These are phyloP conservation scores for Raphanus sativus DNA, from an alignment of 345 rosid species.

Conservation along the genomic window DNA sequence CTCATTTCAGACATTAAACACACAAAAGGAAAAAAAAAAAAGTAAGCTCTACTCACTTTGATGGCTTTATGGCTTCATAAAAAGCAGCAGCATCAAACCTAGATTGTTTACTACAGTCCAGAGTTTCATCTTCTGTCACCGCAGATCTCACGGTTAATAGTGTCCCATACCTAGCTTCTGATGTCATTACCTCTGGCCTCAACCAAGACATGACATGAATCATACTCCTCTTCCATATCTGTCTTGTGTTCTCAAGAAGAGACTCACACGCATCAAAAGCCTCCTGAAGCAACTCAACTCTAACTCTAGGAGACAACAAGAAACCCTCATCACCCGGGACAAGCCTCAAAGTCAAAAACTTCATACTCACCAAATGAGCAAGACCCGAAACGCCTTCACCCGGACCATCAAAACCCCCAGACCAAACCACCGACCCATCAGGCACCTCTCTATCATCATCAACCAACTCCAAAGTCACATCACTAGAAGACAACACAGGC, in stretches of 20 bases:
- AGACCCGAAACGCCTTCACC: slow-evolving; percentile 82
- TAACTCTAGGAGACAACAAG: slow-evolving; percentile 56
- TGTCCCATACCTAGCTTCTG: slow-evolving; percentile 69
- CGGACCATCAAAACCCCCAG: slow-evolving; percentile 81
- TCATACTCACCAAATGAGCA: slow-evolving; percentile 68
- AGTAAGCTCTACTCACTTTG: slow-evolving; percentile 60
- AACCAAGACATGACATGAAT: slow-evolving; percentile 89
- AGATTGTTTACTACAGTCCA: slow-evolving; percentile 43
- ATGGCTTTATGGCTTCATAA: slow-evolving; percentile 95
- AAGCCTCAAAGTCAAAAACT: slow-evolving; percentile 70
- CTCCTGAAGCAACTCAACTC: slow-evolving; percentile 72
- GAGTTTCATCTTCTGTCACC: slow-evolving; percentile 34
- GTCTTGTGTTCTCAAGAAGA: slow-evolving; percentile 64
- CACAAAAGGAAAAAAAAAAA: not conserved
- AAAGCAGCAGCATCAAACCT: slow-evolving; percentile 72
- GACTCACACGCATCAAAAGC: slow-evolving; percentile 79
- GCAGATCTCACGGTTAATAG: not conserved
- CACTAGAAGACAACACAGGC: slow-evolving; percentile 67
- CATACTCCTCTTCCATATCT: slow-evolving; percentile 88
- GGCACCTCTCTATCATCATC: slow-evolving; percentile 32
- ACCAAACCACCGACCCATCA: slow-evolving; percentile 51
- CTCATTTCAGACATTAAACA: not conserved
- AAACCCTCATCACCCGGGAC: slow-evolving; percentile 44
- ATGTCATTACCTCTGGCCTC: slow-evolving; percentile 83
- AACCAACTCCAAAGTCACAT: slow-evolving; percentile 60